These are phyloP conservation scores for Coprinellus micaceus DNA, from an alignment of 768 basidiomycete species.

Conservation along the genomic window DNA sequence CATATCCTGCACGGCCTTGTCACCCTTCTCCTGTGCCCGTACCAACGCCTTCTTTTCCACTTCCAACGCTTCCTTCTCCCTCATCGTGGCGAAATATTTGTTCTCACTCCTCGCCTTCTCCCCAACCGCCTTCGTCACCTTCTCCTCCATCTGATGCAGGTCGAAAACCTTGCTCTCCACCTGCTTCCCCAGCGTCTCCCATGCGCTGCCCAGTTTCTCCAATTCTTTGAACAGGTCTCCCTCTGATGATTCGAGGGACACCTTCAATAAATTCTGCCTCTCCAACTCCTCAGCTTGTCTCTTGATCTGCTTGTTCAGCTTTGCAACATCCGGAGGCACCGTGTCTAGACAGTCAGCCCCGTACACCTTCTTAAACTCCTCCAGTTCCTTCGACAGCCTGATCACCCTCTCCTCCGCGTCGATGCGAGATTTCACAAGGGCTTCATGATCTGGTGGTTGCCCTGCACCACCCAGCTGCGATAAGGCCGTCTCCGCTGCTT, in stretches of 20 bases:
- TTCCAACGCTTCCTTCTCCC: constrained; percentile 81
- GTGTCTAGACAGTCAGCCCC: constrained; percentile 44
- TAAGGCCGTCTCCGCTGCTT: constrained; percentile 52
- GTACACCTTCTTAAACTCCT: constrained; percentile 59
- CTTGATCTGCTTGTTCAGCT: constrained; percentile 53
- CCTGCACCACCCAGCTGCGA: constrained; percentile 27
- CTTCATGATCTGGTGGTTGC: constrained; percentile 51
- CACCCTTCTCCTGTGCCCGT: constrained; percentile 46
- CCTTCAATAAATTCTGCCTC: constrained; percentile 56
- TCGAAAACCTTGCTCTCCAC: constrained; percentile 84
- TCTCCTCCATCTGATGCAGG: constrained; percentile 70
- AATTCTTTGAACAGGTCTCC: constrained; percentile 78
- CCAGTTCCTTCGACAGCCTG: constrained; percentile 44
- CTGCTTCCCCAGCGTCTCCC: constrained; percentile 80
- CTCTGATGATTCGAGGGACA: constrained; percentile 69
- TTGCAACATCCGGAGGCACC: constrained; percentile 46
- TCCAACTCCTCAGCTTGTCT: constrained; percentile 67
- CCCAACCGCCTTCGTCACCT: constrained; percentile 46
- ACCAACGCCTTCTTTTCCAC: constrained; percentile 64
- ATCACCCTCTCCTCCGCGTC: constrained; percentile 48
- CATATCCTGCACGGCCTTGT: constrained; percentile 59
- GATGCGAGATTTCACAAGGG: constrained; percentile 47
- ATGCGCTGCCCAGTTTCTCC: constrained; percentile 80
- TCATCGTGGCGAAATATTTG: constrained; percentile 89
- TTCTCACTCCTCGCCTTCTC: constrained; percentile 96